A percentile compares a stretch with the other conserved stretches of the same genome.
These are phyloP conservation scores for Candida andamanensis DNA, from an alignment of 805 yeast genomes.

Conservation along the genomic window DNA sequence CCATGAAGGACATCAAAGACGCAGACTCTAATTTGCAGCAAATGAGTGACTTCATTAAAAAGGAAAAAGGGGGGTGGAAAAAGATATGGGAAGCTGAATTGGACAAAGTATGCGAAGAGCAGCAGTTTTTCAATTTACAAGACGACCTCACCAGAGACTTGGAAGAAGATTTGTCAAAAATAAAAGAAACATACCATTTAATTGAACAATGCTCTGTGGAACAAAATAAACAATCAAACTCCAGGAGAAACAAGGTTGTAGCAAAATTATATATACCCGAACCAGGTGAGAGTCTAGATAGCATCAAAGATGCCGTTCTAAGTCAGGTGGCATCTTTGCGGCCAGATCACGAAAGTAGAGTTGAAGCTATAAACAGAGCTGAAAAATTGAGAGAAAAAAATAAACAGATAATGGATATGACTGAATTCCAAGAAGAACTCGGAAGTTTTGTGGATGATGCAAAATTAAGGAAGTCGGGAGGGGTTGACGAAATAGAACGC, in stretches of 20 bases:
- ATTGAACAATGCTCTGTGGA: constrained; percentile 80
- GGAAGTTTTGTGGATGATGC: constrained; percentile 78
- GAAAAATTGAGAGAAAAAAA: constrained; percentile 76
- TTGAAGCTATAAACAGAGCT: constrained; percentile 86
- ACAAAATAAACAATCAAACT: constrained; percentile 57
- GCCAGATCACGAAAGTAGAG: constrained; percentile 80
- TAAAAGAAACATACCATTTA: constrained; percentile 73
- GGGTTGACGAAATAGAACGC: constrained; percentile 81
- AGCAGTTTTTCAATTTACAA: constrained; percentile 84
- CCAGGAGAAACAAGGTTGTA: constrained; percentile 31
- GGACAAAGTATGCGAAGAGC: constrained; percentile 88
- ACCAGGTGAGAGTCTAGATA: constrained; percentile 58
- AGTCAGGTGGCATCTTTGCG: constrained; percentile 70
- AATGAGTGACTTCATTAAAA: constrained; percentile 56
- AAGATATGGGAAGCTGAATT: constrained; percentile 88
- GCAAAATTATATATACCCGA: constrained; percentile 42
- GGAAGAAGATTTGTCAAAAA: constrained; percentile 73
- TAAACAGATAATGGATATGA: constrained; percentile 47
- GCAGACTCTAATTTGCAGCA: constrained; percentile 50
- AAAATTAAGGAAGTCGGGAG: constrained; percentile 78
- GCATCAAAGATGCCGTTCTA: constrained; percentile 70
- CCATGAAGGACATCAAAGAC: constrained; percentile 56
- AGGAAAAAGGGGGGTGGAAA: constrained; percentile 83
- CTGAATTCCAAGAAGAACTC: constrained; percentile 78
- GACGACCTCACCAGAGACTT: constrained; percentile 79